Percentiles rank a stretch among this genome's conserved stretches.
Conservation (phyloP, 2,329 filamentous ascomycete species). For the Periconia sp. region DNA sequence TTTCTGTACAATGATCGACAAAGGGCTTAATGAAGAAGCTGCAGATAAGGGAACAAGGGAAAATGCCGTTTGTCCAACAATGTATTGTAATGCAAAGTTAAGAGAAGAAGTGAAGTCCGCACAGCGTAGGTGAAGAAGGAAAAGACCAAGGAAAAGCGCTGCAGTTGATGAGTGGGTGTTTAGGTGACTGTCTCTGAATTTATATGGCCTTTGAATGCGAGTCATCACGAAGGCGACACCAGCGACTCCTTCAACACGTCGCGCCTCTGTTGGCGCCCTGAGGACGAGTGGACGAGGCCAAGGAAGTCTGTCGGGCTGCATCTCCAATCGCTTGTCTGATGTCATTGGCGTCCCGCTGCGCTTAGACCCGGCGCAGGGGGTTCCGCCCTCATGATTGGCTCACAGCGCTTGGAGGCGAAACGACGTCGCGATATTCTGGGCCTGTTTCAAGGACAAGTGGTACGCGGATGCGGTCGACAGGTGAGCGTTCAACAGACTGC, state of each 20-base stretch:
- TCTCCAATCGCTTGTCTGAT: slow-evolving; percentile 31
- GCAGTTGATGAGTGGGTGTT: too few relatives aligned
- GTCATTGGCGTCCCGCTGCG: slow-evolving; percentile 32
- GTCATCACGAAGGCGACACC: slow-evolving; percentile 6
- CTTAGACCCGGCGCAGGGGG: slow-evolving; percentile 14
- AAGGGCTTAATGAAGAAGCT: slow-evolving; percentile 14
- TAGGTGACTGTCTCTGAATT: slow-evolving; percentile 5
- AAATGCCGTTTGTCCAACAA: slow-evolving; percentile 4
- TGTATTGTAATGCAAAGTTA: too few relatives aligned
- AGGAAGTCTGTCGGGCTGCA: slow-evolving; percentile 26
- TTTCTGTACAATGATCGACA: slow-evolving; percentile 34
- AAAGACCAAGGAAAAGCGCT: slow-evolving; percentile 7
- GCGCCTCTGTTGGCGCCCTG: slow-evolving; percentile 11
- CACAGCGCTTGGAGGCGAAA: slow-evolving; percentile 14
- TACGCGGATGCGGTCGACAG: slow-evolving; percentile 14
- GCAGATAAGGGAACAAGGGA: slow-evolving; percentile 12
- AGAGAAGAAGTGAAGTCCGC: slow-evolving; percentile 7
- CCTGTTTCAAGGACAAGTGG: slow-evolving; percentile 17
- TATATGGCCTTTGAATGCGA: slow-evolving; percentile 6
- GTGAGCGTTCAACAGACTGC: slow-evolving; percentile 12
- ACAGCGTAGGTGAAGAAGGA: slow-evolving; percentile 13
- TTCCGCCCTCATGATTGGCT: slow-evolving; percentile 30
- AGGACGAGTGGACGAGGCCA: slow-evolving; percentile 7
- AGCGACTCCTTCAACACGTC: background rate
- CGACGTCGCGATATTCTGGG: slow-evolving; percentile 13